phyloP scores from a whole-genome alignment of 202 grass and related monocot genomes.

The Bolboschoenoplectus hybrid region DNA sequence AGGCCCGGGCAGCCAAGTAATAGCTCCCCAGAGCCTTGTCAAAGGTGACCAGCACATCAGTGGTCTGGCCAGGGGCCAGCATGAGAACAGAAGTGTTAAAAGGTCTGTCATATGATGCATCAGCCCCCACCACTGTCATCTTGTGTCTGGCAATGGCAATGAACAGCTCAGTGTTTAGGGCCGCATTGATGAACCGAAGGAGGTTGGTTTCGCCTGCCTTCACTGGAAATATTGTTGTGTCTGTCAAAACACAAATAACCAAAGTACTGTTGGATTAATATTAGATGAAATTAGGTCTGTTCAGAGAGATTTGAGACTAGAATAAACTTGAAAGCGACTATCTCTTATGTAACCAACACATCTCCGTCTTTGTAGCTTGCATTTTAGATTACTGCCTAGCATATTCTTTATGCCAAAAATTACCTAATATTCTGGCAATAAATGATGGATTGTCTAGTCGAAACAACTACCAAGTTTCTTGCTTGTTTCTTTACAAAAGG shows the following conservation, averaged over 20 bases:
- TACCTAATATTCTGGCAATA: not conserved
- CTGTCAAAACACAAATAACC: constrained; percentile 22
- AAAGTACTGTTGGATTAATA: constrained; percentile 8
- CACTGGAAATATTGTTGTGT: constrained; percentile 55
- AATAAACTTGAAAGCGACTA: constrained; percentile 13
- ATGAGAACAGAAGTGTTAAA: constrained; percentile 59
- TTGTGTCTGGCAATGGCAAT: constrained; percentile 68
- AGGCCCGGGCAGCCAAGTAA: constrained; percentile 69
- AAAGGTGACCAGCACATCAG: constrained; percentile 72
- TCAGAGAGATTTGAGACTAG: not conserved
- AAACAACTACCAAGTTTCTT: constrained; percentile 1
- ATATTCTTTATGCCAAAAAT: not conserved
- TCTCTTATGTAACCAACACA: not conserved
- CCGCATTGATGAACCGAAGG: constrained; percentile 78
- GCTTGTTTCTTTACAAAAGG: constrained; percentile 7
- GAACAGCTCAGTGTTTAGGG: constrained; percentile 91
- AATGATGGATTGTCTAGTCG: not conserved
- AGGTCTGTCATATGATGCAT: constrained; percentile 86
- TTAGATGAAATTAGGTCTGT: not conserved
- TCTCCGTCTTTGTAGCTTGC: not conserved
- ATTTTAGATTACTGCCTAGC: not conserved
- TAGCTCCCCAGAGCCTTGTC: constrained; percentile 52
- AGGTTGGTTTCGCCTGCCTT: constrained; percentile 84
- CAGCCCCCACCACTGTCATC: constrained; percentile 80
- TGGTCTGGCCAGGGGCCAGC: constrained; percentile 80